Percentiles rank a stretch among this genome's conserved stretches.
phyloP scores from a whole-genome alignment of 495 filamentous ascomycete species.

The Clohesyomyces aquaticus region DNA sequence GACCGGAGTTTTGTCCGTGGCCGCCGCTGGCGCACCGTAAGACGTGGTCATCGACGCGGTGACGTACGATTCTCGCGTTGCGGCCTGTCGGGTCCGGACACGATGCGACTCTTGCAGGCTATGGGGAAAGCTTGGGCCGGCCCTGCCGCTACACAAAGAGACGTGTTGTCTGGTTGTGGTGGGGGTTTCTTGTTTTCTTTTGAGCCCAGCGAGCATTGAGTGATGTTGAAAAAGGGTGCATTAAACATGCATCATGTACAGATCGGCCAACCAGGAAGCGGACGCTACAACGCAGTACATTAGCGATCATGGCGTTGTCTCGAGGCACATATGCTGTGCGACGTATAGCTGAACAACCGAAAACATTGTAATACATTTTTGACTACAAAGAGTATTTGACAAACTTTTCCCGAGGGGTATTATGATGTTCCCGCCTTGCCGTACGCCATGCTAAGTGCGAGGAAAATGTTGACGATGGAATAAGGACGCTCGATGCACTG shows the following conservation, averaged over 20 bases:
- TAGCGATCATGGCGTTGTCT: conserved; percentile 22
- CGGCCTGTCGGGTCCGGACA: too few relatives aligned
- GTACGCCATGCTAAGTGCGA: conserved; percentile 33
- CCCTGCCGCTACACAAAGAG: neutral
- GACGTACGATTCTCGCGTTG: conserved; percentile 11
- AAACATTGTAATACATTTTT: conserved; percentile 29
- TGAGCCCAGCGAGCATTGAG: too few relatives aligned
- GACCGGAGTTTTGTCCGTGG: conserved; percentile 23
- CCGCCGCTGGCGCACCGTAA: conserved; percentile 12
- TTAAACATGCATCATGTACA: conserved; percentile 19
- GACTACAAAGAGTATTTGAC: conserved; percentile 25
- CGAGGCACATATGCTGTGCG: conserved; percentile 14
- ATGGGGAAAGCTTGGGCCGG: neutral
- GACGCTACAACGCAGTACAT: conserved; percentile 22
- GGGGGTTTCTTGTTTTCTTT: too few relatives aligned
- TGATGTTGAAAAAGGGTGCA: conserved; percentile 17
- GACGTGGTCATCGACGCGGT: neutral
- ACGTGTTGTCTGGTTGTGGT: too few relatives aligned
- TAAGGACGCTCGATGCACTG: conserved; percentile 3
- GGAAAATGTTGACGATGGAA: conserved; percentile 11
- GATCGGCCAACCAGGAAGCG: conserved; percentile 15
- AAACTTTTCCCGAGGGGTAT: conserved; percentile 31
- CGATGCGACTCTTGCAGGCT: too few relatives aligned
- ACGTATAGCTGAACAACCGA: conserved; percentile 22
- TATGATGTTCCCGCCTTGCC: conserved; percentile 18